Base-by-base conservation (phyloP, 805 yeast genomes). In the Nakazawaea molendinolei region DNA sequence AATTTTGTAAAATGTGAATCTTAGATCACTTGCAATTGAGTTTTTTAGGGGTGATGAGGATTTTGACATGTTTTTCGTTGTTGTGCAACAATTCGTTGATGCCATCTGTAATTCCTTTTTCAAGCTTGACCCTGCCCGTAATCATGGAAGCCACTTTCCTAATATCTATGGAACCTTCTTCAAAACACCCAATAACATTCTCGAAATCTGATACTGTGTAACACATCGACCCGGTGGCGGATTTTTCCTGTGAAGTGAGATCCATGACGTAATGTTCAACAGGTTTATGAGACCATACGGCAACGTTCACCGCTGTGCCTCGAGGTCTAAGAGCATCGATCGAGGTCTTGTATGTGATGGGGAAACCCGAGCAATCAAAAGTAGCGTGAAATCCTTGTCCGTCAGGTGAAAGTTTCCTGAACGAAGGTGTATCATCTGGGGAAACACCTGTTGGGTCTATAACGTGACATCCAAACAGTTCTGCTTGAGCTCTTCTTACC, bases 281-380 rank as follows among this genome's bases (percentile, higher is more conserved):
- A 8, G 76, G 68, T 24, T 65, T 57, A 32, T 66, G 62, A 14
- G 78, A 74, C 80, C 82, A 78, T 28, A 78, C 71, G 4, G 85
- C 85, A 37, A 78, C 69, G 51, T 77, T 78, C 22, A 74, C 72
- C n/a, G 76, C 70, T 2, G 62, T 60, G 29, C 85, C 85, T 42
- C 72, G 63, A 5, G 73, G 68, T 2, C 68, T 58, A 5, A 74
- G 55, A 5, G 74, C 71, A 25, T 58, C 60, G 28, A 78, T 51
- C 3, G 74, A 70, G 4, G 78, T 63, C 28, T 63, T 65, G 36
- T 71, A 66, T 8, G 83, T 77, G 8, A 66, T 63, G 35, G 65
- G 69, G 8, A 74, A 56, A 13, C 80, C 80, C 1, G 77, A 69
- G 47, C 76, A 70, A 46, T 74, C 80, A 49, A 61, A 74, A 1